Base-by-base conservation (phyloP, 148 eudicot species). In the Rhododendron molle region DNA sequence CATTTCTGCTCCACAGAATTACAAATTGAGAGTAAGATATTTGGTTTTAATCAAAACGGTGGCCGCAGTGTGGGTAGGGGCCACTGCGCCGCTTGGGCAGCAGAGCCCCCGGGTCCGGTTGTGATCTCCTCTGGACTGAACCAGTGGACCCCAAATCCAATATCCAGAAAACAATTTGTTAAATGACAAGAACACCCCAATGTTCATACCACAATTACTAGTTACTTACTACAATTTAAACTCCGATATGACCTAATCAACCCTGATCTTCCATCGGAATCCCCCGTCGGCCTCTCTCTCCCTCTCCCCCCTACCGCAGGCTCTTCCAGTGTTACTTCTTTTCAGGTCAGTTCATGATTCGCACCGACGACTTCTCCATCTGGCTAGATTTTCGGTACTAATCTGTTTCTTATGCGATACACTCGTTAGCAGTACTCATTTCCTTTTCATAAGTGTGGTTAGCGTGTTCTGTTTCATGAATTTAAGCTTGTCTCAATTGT, bases 181-280 rank as follows among this genome's bases (percentile, higher is more conserved):
- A 46, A 46, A 46, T 46, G 49, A 46, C 49, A 46, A 0, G 49
- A 46, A 46, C 49, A 46, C 49, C 49, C 49, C 12, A 46, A 7
- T 46, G 49, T 46, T 46, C 49, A 46, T 0, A 46, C 49, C 49
- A 46, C 12, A 46, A 46, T 46, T 46, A 46, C n/a, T n/a, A n/a
- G n/a, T n/a, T n/a, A n/a, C n/a, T n/a, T n/a, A n/a, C 49, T 14
- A 0, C 16, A 50, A 12, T 50, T 15, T 21, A 23, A 50, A 54
- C 65, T 46, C 15, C 34, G 7, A 10, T 79, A 26, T 38, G 86
- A 78, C 88, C 83, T 65, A 60, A 77, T 47, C 67, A 87, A 47
- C 87, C 89, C 89, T 49, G 85, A 81, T 54, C 65, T 76, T 81
- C 47, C 71, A 1, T 74, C 82, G 38, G 82, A 87, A 87, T 85